Base-by-base conservation (phyloP, 805 yeast genomes). In the Kregervanrija delftensis region DNA sequence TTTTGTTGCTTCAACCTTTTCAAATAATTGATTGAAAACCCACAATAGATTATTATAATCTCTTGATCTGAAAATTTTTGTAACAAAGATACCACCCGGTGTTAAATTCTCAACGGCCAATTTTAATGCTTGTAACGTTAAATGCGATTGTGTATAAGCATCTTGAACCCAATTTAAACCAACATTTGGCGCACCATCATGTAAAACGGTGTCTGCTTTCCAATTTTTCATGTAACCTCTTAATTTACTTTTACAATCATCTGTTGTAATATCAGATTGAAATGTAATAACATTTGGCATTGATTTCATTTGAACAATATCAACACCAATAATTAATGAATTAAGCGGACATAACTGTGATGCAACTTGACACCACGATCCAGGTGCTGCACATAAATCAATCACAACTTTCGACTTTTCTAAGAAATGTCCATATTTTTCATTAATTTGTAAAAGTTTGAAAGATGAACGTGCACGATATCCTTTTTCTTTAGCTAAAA, bases 161-260 rank as follows among this genome's bases (percentile, higher is more conserved):
- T 93, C 99, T 66, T 93, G 99, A 15, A 86, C 93, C 99, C 99
- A 93, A n/a, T 96, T 96, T 60, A 93, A 75, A 83, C 99, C 99
- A 57, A 93, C 98, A 60, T 93, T 93, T 30, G 99, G 99, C 30
- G 99, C 99, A 82, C 99, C 99, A 75, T 93, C 99, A 67, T 93
- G 99, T 60, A 93, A 70, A 14, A 93, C 98, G 0, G 96, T 87
- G 61, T 93, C 98, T 1, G 98, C 99, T 58, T 93, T 93, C 97
- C 98, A 93, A 1, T 98, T 90, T 65, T 93, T 93, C 83, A 93
- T 83, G 61, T 91, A 89, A 30, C 97, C 97, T 61, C 98, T 79
- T 50, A 93, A 74, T 64, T 79, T 88, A 37, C 96, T 87, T 55
- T 97, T 77, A 73, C 99, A 93, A 67, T 91, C 97, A 58, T 93